These are phyloP conservation scores for Lachancea lanzarotensis DNA, from an alignment of 805 yeast genomes.

Conservation along the genomic window DNA sequence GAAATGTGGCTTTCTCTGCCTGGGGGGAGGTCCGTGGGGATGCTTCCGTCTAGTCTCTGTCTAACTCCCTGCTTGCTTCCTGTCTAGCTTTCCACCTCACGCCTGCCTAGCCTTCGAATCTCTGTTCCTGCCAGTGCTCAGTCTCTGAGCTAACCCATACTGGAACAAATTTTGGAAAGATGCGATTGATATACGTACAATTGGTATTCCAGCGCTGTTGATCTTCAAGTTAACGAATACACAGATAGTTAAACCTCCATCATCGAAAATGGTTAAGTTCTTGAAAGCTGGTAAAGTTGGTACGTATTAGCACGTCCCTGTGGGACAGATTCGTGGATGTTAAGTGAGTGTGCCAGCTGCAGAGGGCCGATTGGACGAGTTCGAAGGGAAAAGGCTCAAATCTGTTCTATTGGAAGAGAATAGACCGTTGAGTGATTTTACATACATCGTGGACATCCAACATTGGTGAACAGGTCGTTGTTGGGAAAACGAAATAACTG, in stretches of 20 bases:
- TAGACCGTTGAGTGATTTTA: no score
- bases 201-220: slow-evolving; percentile 1
- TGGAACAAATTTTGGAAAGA: slow-evolving; percentile 4
- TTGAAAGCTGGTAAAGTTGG: slow-evolving; percentile 99
- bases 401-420: no score
- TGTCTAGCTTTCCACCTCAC: no score
- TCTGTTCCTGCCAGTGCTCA: background rate
- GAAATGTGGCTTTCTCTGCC: background rate
- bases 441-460: no score
- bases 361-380: background rate
- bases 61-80: background rate
- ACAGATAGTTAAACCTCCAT: slow-evolving; percentile 16
- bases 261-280: slow-evolving; percentile 86
- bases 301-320: slow-evolving; percentile 22
- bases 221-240: slow-evolving; percentile 11
- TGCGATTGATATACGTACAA: slow-evolving; percentile 1
- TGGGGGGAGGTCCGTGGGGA: background rate
- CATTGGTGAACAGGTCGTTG: no score
- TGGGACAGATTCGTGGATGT: background rate
- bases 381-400: background rate
- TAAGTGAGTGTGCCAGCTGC: background rate
- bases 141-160: background rate
- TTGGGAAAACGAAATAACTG: no score
- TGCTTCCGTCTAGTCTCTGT: background rate
- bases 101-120: background rate